A percentile compares a stretch with the other conserved stretches of the same genome.
Evolutionary conservation across 768 basidiomycete genomes (phyloP).

Genomic region (Hydnomerulius pinastri): DNA sequence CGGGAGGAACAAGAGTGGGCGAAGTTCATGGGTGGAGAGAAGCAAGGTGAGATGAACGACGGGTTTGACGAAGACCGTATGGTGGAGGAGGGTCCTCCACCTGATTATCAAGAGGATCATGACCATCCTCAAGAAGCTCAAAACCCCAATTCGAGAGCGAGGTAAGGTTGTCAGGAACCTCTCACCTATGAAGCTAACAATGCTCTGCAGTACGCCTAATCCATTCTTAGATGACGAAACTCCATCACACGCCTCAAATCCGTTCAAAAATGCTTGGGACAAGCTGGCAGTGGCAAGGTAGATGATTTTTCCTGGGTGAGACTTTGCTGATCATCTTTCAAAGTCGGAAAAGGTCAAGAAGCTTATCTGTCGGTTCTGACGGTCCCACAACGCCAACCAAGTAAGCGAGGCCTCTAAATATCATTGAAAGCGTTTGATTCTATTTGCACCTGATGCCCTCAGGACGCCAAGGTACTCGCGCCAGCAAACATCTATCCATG

Average conservation of each 20-base stretch:
- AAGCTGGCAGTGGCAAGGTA: constrained; percentile 19
- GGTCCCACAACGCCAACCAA: constrained; percentile 17
- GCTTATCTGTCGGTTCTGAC: constrained; percentile 16
- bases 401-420: constrained; percentile 12
- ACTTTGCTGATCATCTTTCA: not conserved
- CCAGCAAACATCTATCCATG: constrained; percentile 3
- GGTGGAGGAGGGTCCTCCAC: constrained; percentile 2
- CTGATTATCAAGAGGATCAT: not conserved
- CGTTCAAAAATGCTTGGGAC: constrained; percentile 20
- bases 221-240: not conserved
- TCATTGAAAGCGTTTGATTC: not conserved
- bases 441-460: not conserved
- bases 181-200: not conserved
- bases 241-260: constrained; percentile 1
- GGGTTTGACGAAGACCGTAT: constrained; percentile 9
- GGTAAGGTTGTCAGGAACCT: not conserved
- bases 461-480: constrained; percentile 9
- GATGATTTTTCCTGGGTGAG: not conserved
- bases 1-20: constrained; percentile 23
- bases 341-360: constrained; percentile 28
- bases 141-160: not conserved
- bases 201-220: not conserved
- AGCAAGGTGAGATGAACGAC: constrained; percentile 18
- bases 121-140: not conserved
- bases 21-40: constrained; percentile 4